Evolutionary conservation across 805 yeast genomes (phyloP).

Genomic region (Spathaspora boniae): DNA sequence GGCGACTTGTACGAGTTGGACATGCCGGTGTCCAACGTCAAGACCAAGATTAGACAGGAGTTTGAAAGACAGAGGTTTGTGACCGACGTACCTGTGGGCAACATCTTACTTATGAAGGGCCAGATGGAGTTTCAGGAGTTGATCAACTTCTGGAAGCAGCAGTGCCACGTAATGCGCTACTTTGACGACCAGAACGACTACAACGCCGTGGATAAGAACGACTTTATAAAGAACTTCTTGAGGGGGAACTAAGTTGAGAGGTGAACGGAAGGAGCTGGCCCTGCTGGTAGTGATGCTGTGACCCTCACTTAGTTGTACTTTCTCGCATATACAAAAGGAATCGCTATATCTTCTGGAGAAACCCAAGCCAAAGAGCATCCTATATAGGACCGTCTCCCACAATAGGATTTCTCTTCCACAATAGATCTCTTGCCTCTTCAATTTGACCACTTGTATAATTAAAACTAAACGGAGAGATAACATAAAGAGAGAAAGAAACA

Average conservation of each 20-base stretch:
- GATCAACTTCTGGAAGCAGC: constrained; percentile 87
- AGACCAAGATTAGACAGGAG: constrained; percentile 85
- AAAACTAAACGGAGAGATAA: constrained; percentile 3
- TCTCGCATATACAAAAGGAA: too few species aligned
- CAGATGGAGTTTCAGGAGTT: constrained; percentile 90
- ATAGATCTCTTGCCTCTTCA: too few species aligned
- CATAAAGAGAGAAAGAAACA: neutral
- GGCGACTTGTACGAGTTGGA: constrained; percentile 68
- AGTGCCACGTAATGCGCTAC: constrained; percentile 78
- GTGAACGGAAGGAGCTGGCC: constrained; percentile 1
- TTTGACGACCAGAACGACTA: constrained; percentile 65
- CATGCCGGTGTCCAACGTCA: constrained; percentile 72
- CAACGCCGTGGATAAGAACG: constrained; percentile 51
- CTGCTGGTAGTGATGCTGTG: too few species aligned
- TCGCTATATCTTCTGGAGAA: too few species aligned
- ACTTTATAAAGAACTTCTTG: constrained; percentile 70
- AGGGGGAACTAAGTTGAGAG: constrained; percentile 45
- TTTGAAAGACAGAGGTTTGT: constrained; percentile 83
- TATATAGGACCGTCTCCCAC: too few species aligned
- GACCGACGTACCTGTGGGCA: constrained; percentile 58
- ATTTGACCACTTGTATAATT: too few species aligned
- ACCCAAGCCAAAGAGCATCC: too few species aligned
- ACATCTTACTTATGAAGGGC: constrained; percentile 73
- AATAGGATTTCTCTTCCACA: too few species aligned
- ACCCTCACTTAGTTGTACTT: too few species aligned